Base-by-base conservation (phyloP, 2,329 filamentous ascomycete species). In the Penicillium hordei region DNA sequence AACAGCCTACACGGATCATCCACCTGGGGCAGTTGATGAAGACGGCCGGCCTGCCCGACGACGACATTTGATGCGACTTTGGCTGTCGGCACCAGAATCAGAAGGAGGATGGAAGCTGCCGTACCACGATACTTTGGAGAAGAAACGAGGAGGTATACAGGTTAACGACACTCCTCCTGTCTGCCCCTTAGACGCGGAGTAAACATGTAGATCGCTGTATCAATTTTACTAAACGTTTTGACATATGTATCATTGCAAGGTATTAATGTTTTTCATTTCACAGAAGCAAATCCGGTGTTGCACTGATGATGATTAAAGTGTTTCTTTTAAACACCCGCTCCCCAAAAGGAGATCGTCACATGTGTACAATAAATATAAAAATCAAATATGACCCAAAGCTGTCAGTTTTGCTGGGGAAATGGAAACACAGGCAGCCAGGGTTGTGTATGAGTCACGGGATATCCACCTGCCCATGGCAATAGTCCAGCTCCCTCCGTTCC, bases 141-240 rank as follows among this genome's bases (percentile, higher is more conserved):
- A 66, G 59, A 70, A 70, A 52, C 62, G 68, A 6, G 68, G 68
- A 15, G 66, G 68, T 27, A 68, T 70, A 29, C 68, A 70, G 51
- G 66, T 70, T 3, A 64, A 69, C 48, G 57, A 70, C 21, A 61
- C 62, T 19, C 59, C 66, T 5, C 68, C 68, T 15, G 52, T 62
- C n/a, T 68, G 62, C 29, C 67, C 67, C 4, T 51, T 69, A 49
- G 67, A 69, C 58, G 67, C 67, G 10, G 67, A 69, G 48, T 69
- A 33, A 55, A 31, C 7, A 13, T 13, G 29, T 31, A 31, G 1
- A 45, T 19, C 12, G 5, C 5, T 19, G n/a, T 45, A 29, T 4
- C 6, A 15, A 31, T 36, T 17, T 36, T 17, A 36, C 15, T 36
- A 36, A 36, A 17, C 6, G 6, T 17, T 36, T 17, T 36, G 1